Conservation (phyloP, 108 stramenopile species). For the Nitzschia inconspicua region DNA sequence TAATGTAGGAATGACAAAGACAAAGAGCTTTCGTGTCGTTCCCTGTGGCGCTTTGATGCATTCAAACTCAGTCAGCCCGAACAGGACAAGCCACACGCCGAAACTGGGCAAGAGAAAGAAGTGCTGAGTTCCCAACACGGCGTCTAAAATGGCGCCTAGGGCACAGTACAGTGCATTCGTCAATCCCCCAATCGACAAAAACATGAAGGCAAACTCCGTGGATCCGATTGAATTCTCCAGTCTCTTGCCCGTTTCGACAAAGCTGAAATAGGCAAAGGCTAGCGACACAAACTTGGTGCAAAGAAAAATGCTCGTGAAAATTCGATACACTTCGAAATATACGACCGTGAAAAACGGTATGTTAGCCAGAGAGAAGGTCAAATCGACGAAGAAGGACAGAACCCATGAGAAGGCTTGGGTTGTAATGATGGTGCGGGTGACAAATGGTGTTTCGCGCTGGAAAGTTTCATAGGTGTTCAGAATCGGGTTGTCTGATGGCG, state of each 20-base stretch:
- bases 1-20: slow-evolving; percentile 50
- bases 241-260: slow-evolving; percentile 58
- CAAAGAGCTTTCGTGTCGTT: slow-evolving; percentile 57
- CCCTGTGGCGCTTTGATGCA: slow-evolving; percentile 65
- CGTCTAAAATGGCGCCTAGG: slow-evolving; percentile 40
- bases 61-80: slow-evolving; percentile 70
- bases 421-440: slow-evolving; percentile 62
- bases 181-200: slow-evolving; percentile 48
- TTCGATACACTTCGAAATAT: slow-evolving; percentile 74
- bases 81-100: slow-evolving; percentile 75
- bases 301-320: slow-evolving; percentile 66
- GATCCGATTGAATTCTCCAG: slow-evolving; percentile 74
- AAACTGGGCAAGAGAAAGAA: slow-evolving; percentile 31
- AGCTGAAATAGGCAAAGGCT: slow-evolving; percentile 68
- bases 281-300: slow-evolving; percentile 55
- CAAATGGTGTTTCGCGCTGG: slow-evolving; percentile 62
- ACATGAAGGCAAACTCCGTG: slow-evolving; percentile 56
- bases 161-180: slow-evolving; percentile 52
- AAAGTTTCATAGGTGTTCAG: slow-evolving; percentile 58
- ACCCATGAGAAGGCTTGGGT: slow-evolving; percentile 55
- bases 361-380: slow-evolving; percentile 52
- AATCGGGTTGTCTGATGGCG: slow-evolving; percentile 64
- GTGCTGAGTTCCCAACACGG: slow-evolving; percentile 30
- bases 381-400: slow-evolving; percentile 48
- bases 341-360: slow-evolving; percentile 69